Evolutionary conservation across 2,329 filamentous ascomycete species (phyloP).

Genomic region (Cytospora schulzeri): DNA sequence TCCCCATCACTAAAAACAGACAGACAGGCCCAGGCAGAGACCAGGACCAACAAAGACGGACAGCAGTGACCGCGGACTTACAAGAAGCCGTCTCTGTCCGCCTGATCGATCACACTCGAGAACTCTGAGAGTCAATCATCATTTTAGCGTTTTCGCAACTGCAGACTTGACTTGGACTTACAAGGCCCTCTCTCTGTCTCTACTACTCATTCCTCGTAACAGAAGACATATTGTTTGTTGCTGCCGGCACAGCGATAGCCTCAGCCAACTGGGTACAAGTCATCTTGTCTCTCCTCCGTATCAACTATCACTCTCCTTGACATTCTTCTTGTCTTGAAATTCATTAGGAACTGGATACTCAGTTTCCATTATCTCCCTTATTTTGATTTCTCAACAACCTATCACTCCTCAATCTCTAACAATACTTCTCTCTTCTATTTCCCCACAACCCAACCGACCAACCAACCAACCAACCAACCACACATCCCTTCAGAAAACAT

Average conservation of each 20-base stretch:
- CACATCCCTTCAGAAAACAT: neutral
- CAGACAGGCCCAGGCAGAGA: neutral
- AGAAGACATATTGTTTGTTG: conserved; percentile 17
- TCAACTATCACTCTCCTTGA: conserved; percentile 20
- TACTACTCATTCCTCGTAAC: neutral
- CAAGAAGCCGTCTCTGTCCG: conserved; percentile 17
- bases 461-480: conserved; percentile 1
- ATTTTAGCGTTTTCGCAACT: conserved; percentile 6
- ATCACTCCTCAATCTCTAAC: too few species aligned
- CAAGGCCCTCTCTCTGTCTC: neutral
- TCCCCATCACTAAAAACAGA: conserved; percentile 3
- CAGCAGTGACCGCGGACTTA: conserved; percentile 8
- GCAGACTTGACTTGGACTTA: conserved; percentile 11
- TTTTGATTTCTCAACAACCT: conserved; percentile 12
- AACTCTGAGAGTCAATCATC: conserved; percentile 6
- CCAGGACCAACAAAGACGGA: conserved; percentile 10
- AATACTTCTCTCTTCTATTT: conserved; percentile 1
- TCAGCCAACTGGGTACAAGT: conserved; percentile 16
- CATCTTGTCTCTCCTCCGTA: conserved; percentile 16
- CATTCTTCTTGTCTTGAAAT: conserved; percentile 14
- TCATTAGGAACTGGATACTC: conserved; percentile 17
- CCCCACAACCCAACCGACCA: neutral
- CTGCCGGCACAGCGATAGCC: conserved; percentile 14
- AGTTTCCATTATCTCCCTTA: conserved; percentile 9
- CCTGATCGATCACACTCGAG: neutral